Base-by-base conservation (phyloP, 257 asterid genomes). In the Orobanche coerulescens region DNA sequence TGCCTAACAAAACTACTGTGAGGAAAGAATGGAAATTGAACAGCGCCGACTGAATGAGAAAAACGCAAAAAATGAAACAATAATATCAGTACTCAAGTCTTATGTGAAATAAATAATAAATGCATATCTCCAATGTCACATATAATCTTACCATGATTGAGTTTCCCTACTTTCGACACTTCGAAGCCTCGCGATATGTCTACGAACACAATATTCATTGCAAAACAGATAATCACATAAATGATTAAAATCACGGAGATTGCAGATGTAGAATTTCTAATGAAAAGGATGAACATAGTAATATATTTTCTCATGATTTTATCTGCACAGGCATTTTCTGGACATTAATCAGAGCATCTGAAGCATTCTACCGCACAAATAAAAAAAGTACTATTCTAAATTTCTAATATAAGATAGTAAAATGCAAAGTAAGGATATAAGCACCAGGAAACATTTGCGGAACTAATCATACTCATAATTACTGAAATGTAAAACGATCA, bases 21-120 rank as follows among this genome's bases (percentile, higher is more conserved):
- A 90, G 87, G 81, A 90, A 90, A 4, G 97, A 90, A 65, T 85
- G 94, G 79, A 87, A 87, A 80, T 90, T 90, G 96, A 90, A 90
- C 49, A 85, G 85, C 0, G 95, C 79, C 4, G 82, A 77, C 95
- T 90, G 95, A 64, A n/a, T n/a, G n/a, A n/a, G n/a, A n/a, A n/a
- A n/a, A n/a, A n/a, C n/a, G n/a, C n/a, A 71, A 65, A 68, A 84
- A 66, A n/a, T 23, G 57, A 46, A 24, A 18, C 18, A 61, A 46
- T 37, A 31, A 28, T 33, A 71, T 76, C 70, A 81, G 66, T 61
- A 15, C 68, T 73, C 30, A 57, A 50, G 51, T 28, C 31, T 42
- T 51, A 31, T 37, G 14, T 53, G 49, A 70, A 65, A 9, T 18
- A 14, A 25, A 62, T 5, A 65, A 9, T 18, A 14, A 25, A 62